These are phyloP conservation scores for Phaeosphaeria sp. DNA, from an alignment of 2,329 filamentous ascomycete species.

Conservation along the genomic window DNA sequence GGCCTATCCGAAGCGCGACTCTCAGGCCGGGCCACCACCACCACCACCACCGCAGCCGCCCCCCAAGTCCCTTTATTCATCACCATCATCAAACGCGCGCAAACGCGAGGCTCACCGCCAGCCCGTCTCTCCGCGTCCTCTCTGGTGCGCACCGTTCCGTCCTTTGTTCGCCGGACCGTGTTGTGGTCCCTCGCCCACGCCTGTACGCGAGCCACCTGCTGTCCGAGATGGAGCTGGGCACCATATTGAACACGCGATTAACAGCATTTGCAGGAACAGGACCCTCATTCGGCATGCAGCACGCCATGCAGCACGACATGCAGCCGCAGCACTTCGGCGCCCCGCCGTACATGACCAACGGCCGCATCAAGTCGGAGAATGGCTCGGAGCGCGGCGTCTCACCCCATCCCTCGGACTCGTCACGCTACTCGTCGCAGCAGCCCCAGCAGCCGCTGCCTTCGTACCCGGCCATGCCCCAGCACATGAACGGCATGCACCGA, in stretches of 20 bases:
- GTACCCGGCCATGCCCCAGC: slow-evolving; percentile 56
- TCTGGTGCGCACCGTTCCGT: slow-evolving; percentile 44
- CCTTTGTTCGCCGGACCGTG: slow-evolving; percentile 22
- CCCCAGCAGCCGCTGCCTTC: slow-evolving; percentile 60
- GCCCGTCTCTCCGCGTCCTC: slow-evolving; percentile 23
- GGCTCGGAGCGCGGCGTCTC: slow-evolving; percentile 65
- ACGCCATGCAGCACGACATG: slow-evolving; percentile 51
- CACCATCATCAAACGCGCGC: slow-evolving; percentile 31
- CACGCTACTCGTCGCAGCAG: slow-evolving; percentile 64
- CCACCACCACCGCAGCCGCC: slow-evolving; percentile 35
- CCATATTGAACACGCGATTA: slow-evolving; percentile 52
- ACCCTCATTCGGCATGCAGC: slow-evolving; percentile 48
- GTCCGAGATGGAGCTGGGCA: slow-evolving; percentile 48
- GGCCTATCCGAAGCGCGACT: slow-evolving; percentile 41
- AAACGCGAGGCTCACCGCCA: slow-evolving; percentile 33
- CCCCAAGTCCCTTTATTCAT: slow-evolving; percentile 23
- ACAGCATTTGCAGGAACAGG: slow-evolving; percentile 47
- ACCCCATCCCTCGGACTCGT: slow-evolving; percentile 62
- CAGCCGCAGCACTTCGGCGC: slow-evolving; percentile 55
- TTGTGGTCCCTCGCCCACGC: slow-evolving; percentile 21
- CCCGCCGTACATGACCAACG: slow-evolving; percentile 55
- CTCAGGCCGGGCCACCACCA: slow-evolving; percentile 34
- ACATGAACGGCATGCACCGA: slow-evolving; percentile 56
- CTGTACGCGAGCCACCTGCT: slow-evolving; percentile 28
- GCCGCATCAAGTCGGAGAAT: slow-evolving; percentile 63